A percentile compares a stretch with the other conserved stretches of the same genome.
phyloP scores from a whole-genome alignment of 257 asterid genomes.

The Penstemon barbatus region DNA sequence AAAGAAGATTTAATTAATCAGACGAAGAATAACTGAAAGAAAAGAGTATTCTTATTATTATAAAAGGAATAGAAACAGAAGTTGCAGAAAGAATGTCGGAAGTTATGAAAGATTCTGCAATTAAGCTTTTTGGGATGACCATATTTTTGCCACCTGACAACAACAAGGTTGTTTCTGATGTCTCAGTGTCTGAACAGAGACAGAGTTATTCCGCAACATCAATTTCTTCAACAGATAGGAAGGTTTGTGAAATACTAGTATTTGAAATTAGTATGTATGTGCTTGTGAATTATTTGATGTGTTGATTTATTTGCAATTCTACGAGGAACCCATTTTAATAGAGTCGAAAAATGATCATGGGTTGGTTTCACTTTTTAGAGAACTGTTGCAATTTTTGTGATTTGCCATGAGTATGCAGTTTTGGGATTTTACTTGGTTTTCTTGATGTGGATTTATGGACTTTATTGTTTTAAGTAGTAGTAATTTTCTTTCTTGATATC shows the following conservation, averaged over 20 bases:
- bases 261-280: neutral
- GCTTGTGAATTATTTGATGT: neutral
- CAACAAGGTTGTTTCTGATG: conserved; percentile 20
- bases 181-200: conserved; percentile 26
- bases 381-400: neutral
- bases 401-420: neutral
- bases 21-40: conserved; percentile 16
- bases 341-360: conserved; percentile 24
- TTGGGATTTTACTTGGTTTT: too few relatives aligned
- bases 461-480: too few relatives aligned
- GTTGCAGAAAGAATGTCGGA: conserved; percentile 50
- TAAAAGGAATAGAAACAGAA: conserved; percentile 6
- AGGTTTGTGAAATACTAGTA: conserved; percentile 39
- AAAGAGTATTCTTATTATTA: neutral
- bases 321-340: conserved; percentile 27
- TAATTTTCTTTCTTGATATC: too few relatives aligned
- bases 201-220: conserved; percentile 41
- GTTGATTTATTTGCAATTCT: conserved; percentile 16
- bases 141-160: conserved; percentile 40
- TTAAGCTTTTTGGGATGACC: conserved; percentile 81
- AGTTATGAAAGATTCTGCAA: conserved; percentile 44
- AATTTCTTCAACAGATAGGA: conserved; percentile 37
- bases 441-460: too few relatives aligned
- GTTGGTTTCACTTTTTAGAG: conserved; percentile 21
- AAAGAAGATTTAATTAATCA: neutral